These are phyloP conservation scores for Aeminium ludgeri DNA, from an alignment of 495 filamentous ascomycete genomes.

Conservation along the genomic window DNA sequence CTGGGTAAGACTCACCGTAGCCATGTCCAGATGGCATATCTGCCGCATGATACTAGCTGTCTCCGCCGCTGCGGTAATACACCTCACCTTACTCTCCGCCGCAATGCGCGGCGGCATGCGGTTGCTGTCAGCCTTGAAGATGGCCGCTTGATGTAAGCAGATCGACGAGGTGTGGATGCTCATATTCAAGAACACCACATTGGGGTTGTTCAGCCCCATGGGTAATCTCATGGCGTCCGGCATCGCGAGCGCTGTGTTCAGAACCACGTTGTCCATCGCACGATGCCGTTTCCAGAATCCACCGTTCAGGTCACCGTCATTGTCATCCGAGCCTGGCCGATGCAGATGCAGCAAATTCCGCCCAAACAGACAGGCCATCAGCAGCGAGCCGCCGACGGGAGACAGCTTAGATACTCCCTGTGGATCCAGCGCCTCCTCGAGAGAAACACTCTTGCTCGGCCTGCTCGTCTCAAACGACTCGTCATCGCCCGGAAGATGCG, in stretches of 20 bases:
- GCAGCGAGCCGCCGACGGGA: conserved; percentile 61
- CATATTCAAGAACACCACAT: conserved; percentile 92
- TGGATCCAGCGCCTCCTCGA: conserved; percentile 57
- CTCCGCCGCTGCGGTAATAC: conserved; percentile 83
- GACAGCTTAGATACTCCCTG: conserved; percentile 54
- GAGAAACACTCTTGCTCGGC: conserved; percentile 46
- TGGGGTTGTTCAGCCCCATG: conserved; percentile 54
- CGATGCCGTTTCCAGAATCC: conserved; percentile 94
- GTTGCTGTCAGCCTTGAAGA: conserved; percentile 91
- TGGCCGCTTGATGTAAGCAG: conserved; percentile 92
- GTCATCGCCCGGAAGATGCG: conserved; percentile 68
- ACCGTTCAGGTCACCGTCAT: conserved; percentile 77
- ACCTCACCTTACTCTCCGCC: conserved; percentile 78
- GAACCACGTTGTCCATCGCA: conserved; percentile 71
- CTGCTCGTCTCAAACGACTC: conserved; percentile 75
- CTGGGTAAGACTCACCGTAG: conserved; percentile 42
- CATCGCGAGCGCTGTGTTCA: conserved; percentile 69
- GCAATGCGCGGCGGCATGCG: conserved; percentile 57
- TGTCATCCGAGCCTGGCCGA: conserved; percentile 65
- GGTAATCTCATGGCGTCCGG: conserved; percentile 75
- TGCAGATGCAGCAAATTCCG: conserved; percentile 91
- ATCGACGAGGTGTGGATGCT: conserved; percentile 92
- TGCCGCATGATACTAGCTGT: conserved; percentile 95
- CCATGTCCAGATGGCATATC: conserved; percentile 78
- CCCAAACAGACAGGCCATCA: conserved; percentile 80